A percentile compares a stretch with the other conserved stretches of the same genome.
Conservation (phyloP, 441 rosid genomes). For the Erodium texanum region DNA sequence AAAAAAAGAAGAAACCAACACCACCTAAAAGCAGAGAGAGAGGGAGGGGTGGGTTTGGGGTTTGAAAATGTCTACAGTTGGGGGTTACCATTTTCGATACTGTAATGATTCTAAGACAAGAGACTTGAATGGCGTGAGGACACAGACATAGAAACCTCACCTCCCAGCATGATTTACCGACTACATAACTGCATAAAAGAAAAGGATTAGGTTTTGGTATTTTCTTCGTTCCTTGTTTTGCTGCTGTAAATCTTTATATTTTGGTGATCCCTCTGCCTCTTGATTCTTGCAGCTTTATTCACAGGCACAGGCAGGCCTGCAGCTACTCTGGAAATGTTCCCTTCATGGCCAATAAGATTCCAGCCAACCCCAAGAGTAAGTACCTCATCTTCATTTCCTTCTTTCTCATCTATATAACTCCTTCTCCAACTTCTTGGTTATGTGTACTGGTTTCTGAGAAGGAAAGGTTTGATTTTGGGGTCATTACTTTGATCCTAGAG, state of each 20-base stretch:
- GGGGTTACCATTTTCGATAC: slow-evolving; percentile 40
- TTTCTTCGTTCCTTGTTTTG: background rate
- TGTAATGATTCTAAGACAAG: slow-evolving; percentile 57
- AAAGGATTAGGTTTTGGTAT: slow-evolving; percentile 6
- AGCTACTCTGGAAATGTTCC: slow-evolving; percentile 99
- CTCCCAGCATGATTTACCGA: slow-evolving; percentile 39
- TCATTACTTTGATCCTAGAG: too few species aligned
- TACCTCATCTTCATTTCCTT: slow-evolving; percentile 26
- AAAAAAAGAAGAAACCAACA: background rate
- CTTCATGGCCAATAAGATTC: slow-evolving; percentile 97
- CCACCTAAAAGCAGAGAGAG: slow-evolving; percentile 10
- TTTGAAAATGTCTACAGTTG: slow-evolving; percentile 37
- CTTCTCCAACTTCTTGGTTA: background rate
- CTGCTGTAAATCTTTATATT: slow-evolving; percentile 19
- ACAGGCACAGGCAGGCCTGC: too few species aligned
- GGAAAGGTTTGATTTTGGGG: slow-evolving; percentile 12
- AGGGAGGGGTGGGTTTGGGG: slow-evolving; percentile 6
- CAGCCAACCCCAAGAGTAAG: slow-evolving; percentile 80
- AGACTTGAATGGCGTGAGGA: slow-evolving; percentile 62
- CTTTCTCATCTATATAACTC: slow-evolving; percentile 40
- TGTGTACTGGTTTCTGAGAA: too few species aligned
- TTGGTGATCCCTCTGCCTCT: slow-evolving; percentile 31
- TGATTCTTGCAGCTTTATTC: slow-evolving; percentile 72
- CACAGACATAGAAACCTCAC: slow-evolving; percentile 51
- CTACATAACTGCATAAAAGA: slow-evolving; percentile 41